A percentile compares a stretch with the other conserved stretches of the same genome.
These are phyloP conservation scores for Phialophora chinensis DNA, from an alignment of 2,329 filamentous ascomycete species.

Conservation along the genomic window DNA sequence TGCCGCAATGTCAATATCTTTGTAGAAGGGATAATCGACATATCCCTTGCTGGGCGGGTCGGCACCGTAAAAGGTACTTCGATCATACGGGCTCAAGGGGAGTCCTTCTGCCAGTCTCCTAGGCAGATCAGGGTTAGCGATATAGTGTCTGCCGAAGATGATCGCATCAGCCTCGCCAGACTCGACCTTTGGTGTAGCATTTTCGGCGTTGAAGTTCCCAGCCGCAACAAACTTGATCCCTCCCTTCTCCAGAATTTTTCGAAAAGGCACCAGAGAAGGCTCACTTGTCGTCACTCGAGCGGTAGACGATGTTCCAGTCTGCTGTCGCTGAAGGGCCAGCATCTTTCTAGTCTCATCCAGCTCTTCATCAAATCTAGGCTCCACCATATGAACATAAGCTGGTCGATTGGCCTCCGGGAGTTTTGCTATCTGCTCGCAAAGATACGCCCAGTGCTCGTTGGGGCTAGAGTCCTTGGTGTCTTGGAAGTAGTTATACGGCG, in stretches of 20 bases:
- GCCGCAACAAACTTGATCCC: conserved; percentile 52
- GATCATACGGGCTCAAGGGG: conserved; percentile 40
- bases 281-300: not conserved
- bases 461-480: conserved; percentile 56
- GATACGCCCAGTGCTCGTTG: conserved; percentile 53
- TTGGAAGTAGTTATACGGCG: conserved; percentile 60
- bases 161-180: conserved; percentile 56
- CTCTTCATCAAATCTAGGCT: conserved; percentile 55
- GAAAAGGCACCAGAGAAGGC: conserved; percentile 50
- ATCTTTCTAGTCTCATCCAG: conserved; percentile 47
- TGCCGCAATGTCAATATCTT: not conserved
- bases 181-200: conserved; percentile 58
- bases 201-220: conserved; percentile 61
- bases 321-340: conserved; percentile 20
- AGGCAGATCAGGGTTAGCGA: conserved; percentile 55
- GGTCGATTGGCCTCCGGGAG: conserved; percentile 51
- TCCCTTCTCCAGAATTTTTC: conserved; percentile 48
- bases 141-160: conserved; percentile 52
- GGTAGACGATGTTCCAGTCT: too few species aligned
- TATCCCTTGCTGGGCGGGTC: conserved; percentile 7
- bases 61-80: conserved; percentile 4
- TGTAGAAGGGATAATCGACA: conserved; percentile 10
- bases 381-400: conserved; percentile 67
- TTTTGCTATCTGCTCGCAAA: conserved; percentile 51
- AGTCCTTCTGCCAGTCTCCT: conserved; percentile 47